phyloP scores from a whole-genome alignment of 2,329 filamentous ascomycete genomes.

The Albifimbria verrucaria region DNA sequence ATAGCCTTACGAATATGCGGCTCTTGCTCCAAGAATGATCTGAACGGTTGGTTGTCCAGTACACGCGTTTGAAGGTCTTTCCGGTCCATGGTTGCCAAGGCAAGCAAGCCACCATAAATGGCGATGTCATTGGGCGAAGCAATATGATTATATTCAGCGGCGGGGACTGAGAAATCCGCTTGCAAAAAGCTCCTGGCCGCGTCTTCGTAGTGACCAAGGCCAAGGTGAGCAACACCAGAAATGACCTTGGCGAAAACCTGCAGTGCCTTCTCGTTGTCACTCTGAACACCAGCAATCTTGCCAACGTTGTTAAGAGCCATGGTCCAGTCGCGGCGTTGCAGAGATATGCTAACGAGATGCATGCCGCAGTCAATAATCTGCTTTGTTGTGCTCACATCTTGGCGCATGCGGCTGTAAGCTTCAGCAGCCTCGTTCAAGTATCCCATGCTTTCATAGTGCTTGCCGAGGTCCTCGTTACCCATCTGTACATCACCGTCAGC shows the following conservation, averaged over 20 bases:
- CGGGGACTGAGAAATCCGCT: constrained; percentile 50
- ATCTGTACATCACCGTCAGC: constrained; percentile 56
- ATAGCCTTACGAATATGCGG: constrained; percentile 92
- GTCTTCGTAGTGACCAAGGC: constrained; percentile 46
- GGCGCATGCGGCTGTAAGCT: constrained; percentile 81
- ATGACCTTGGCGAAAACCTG: constrained; percentile 51
- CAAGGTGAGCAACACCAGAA: constrained; percentile 48
- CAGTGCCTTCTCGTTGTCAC: constrained; percentile 42
- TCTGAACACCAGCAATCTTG: constrained; percentile 59
- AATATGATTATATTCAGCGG: constrained; percentile 63
- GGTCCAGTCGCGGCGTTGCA: constrained; percentile 77
- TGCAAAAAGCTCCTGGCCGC: constrained; percentile 71
- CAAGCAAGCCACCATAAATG: constrained; percentile 85
- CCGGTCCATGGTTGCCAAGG: constrained; percentile 85
- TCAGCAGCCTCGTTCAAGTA: constrained; percentile 71
- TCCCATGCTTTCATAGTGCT: constrained; percentile 76
- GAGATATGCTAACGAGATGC: constrained; percentile 70
- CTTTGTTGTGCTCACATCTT: constrained; percentile 78
- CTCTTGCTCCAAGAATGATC: constrained; percentile 85
- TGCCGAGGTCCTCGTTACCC: constrained; percentile 88
- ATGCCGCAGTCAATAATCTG: constrained; percentile 82
- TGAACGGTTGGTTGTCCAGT: constrained; percentile 77
- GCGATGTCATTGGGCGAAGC: constrained; percentile 85
- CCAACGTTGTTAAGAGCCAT: constrained; percentile 56
- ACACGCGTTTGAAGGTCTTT: constrained; percentile 70